These are phyloP conservation scores for Echinosophora koreensis DNA, from an alignment of 306 rosid genomes.

Conservation along the genomic window DNA sequence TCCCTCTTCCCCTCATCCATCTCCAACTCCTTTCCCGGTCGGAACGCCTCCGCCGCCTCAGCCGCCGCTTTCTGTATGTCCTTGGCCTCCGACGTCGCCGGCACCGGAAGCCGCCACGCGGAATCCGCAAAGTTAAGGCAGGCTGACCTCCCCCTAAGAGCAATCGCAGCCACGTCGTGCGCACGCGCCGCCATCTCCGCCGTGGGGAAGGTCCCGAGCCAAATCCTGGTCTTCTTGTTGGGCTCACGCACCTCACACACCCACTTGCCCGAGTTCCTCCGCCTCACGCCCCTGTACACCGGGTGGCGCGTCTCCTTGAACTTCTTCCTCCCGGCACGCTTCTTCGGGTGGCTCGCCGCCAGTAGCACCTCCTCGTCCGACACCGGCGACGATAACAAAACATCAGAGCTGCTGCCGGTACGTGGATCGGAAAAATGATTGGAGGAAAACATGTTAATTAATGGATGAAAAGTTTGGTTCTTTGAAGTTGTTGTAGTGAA, in stretches of 20 bases:
- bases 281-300: slow-evolving; percentile 75
- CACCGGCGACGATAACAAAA: slow-evolving; percentile 25
- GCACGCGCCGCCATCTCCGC: slow-evolving; percentile 97
- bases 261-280: slow-evolving; percentile 90
- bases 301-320: slow-evolving; percentile 95
- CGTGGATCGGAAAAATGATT: slow-evolving; percentile 29
- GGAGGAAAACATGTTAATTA: slow-evolving; percentile 49
- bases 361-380: slow-evolving; percentile 57
- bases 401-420: neutral
- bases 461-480: neutral
- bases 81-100: slow-evolving; percentile 63
- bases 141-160: slow-evolving; percentile 69
- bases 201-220: slow-evolving; percentile 75
- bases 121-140: slow-evolving; percentile 90
- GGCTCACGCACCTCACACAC: slow-evolving; percentile 93
- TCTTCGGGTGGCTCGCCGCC: slow-evolving; percentile 79
- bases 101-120: slow-evolving; percentile 60
- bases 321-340: slow-evolving; percentile 93
- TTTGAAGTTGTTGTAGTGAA: neutral
- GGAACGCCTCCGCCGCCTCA: slow-evolving; percentile 80
- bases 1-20: neutral
- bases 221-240: slow-evolving; percentile 74
- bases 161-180: slow-evolving; percentile 84
- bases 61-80: slow-evolving; percentile 87
- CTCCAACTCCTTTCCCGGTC: slow-evolving; percentile 50